These are phyloP conservation scores for Trematosphaeria pertusa DNA, from an alignment of 2,329 filamentous ascomycete genomes.

Conservation along the genomic window DNA sequence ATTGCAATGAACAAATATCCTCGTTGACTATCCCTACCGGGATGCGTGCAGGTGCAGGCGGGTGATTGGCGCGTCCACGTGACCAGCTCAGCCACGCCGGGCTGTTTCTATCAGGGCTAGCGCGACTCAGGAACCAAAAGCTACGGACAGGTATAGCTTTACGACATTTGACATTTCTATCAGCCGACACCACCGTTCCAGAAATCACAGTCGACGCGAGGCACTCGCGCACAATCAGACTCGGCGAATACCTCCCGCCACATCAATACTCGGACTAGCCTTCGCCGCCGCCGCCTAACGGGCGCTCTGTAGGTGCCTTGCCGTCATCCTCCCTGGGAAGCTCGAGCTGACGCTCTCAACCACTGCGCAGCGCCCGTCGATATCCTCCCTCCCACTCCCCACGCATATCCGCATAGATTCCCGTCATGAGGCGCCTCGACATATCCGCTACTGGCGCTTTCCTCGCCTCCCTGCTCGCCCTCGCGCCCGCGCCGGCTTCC, in stretches of 20 bases:
- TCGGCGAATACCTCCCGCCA: too few relatives aligned
- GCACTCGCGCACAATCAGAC: too few relatives aligned
- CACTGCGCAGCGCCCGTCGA: slow-evolving; percentile 12
- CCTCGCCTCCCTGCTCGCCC: slow-evolving; percentile 46
- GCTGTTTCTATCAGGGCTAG: too few relatives aligned
- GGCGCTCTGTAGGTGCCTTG: slow-evolving; percentile 15
- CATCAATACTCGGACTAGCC: too few relatives aligned
- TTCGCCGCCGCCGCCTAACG: too few relatives aligned
- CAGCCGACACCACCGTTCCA: slow-evolving; percentile 2
- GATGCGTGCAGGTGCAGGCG: too few relatives aligned
- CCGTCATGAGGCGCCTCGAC: slow-evolving; percentile 39
- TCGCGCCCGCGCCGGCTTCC: slow-evolving; percentile 47
- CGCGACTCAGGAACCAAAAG: slow-evolving; percentile 9
- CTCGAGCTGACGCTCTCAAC: slow-evolving; percentile 17
- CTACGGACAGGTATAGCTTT: slow-evolving; percentile 36
- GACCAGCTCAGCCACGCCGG: neutral
- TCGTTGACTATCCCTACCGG: too few relatives aligned
- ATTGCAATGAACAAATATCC: too few relatives aligned
- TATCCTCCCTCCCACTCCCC: slow-evolving; percentile 8
- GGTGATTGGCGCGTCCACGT: slow-evolving; percentile 1
- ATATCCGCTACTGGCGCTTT: slow-evolving; percentile 33
- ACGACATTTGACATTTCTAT: slow-evolving; percentile 26
- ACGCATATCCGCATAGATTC: slow-evolving; percentile 5
- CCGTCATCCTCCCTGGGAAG: slow-evolving; percentile 18
- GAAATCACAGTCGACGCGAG: slow-evolving; percentile 1